phyloP scores from a whole-genome alignment of 345 rosid species.

The Capsella bursapastoris region DNA sequence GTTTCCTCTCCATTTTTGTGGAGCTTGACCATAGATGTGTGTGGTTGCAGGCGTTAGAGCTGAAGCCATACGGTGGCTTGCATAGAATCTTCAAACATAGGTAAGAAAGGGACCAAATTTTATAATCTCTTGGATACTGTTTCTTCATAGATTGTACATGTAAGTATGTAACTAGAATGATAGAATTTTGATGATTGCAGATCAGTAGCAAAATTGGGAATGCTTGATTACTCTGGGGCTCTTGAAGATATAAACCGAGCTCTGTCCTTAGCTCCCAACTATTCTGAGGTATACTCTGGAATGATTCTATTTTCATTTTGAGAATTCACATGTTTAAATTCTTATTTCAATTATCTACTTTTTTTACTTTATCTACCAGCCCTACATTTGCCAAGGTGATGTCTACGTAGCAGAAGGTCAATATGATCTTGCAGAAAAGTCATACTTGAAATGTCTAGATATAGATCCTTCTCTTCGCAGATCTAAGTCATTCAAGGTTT shows the following conservation, averaged over 20 bases:
- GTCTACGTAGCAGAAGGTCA: conserved; percentile 63
- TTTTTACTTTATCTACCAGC: conserved; percentile 47
- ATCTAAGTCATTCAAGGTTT: conserved; percentile 81
- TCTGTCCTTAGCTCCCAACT: conserved; percentile 57
- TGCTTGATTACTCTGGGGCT: conserved; percentile 64
- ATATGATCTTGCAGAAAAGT: conserved; percentile 69
- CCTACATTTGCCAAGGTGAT: conserved; percentile 84
- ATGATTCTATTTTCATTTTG: conserved; percentile 7
- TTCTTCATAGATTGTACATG: conserved; percentile 3
- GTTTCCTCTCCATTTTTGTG: background rate
- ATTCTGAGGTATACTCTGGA: conserved; percentile 55
- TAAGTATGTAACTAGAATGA: background rate
- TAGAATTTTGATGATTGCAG: conserved; percentile 46
- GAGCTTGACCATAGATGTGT: conserved; percentile 31
- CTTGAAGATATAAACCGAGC: conserved; percentile 78
- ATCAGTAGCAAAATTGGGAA: conserved; percentile 65
- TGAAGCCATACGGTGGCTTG: conserved; percentile 75
- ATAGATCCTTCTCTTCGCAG: conserved; percentile 76
- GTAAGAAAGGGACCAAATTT: conserved; percentile 32
- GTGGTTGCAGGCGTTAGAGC: conserved; percentile 64
- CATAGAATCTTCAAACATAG: conserved; percentile 71
- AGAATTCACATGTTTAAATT: background rate
- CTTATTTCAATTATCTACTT: background rate
- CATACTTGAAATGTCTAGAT: conserved; percentile 60
- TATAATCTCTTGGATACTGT: background rate